Conservation (phyloP, 495 filamentous ascomycete species). For the Aspergillus olivimuriae region DNA sequence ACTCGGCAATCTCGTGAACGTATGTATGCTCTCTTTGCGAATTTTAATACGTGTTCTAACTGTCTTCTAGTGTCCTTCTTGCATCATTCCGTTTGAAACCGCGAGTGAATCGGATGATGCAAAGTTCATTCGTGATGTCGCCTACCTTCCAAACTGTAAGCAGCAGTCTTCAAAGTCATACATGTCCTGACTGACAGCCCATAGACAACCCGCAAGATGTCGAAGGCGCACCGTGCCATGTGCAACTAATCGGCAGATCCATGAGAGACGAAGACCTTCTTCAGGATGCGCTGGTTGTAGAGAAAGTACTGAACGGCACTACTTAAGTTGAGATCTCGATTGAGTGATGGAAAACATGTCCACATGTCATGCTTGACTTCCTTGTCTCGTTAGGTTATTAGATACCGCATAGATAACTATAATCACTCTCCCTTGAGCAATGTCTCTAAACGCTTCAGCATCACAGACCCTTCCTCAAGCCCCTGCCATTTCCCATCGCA, state of each 20-base stretch:
- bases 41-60: background rate
- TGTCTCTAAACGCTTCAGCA: too few relatives aligned
- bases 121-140: constrained; percentile 13
- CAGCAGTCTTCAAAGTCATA: background rate
- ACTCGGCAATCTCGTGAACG: constrained; percentile 46
- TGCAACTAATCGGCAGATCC: background rate
- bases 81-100: constrained; percentile 27
- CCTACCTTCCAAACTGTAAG: constrained; percentile 6
- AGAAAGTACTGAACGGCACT: background rate
- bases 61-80: constrained; percentile 25
- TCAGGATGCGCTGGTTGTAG: background rate
- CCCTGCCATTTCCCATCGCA: too few relatives aligned
- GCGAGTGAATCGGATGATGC: constrained; percentile 13
- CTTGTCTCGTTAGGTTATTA: too few relatives aligned
- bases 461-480: too few relatives aligned
- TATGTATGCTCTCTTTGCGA: constrained; percentile 19
- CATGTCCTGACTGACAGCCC: background rate
- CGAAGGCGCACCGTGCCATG: constrained; percentile 24
- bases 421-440: too few relatives aligned
- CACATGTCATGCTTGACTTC: too few relatives aligned
- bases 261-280: background rate
- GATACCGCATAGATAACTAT: too few relatives aligned
- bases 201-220: constrained; percentile 17
- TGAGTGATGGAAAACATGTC: too few relatives aligned
- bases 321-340: too few relatives aligned